Base-by-base conservation (phyloP, 1,284 basidiomycete genomes). In the Marasmius oreades region DNA sequence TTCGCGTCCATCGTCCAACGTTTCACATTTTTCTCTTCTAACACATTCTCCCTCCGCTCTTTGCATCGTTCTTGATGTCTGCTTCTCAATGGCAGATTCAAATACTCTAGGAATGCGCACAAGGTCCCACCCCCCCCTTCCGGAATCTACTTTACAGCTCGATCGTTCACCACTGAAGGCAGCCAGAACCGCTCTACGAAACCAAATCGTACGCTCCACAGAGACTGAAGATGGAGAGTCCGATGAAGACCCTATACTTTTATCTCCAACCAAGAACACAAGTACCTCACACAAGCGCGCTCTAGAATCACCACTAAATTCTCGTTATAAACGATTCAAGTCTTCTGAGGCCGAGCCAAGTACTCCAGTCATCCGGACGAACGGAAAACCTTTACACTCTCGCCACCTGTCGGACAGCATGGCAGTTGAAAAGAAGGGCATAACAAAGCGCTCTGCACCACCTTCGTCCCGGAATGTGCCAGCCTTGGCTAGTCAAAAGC, bases 141-240 rank as follows among this genome's bases (percentile, higher is more conserved):
- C 77, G 26, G 74, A 81, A 63, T 64, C 71, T 16, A 66, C 77
- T 20, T 66, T 80, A 33, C 71, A 70, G 46, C 63, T 80, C 45
- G 70, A 74, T 39, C 69, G 70, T 39, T 82, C 80, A 31, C 80
- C 81, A 2, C 69, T 83, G 67, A 82, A 82, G 65, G 69, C 73
- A 61, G 81, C 81, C 46, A 73, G 75, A 50, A 74, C 60, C 43
- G 72, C 73, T 16, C 61, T 67, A 50, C 65, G 67, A 55, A 67
- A 65, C 53, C 60, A 62, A 26, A 39, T 22, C 28, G 20, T 28
- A 26, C 23, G 28, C 20, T 34, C 46, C 23, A 57, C 37, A 45
- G 36, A 47, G 31, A 53, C 42, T 44, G 48, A 55, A 46, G 55
- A 47, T 18, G 61, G 67, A 5, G 67, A 69, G 16, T 69, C 68